These are phyloP conservation scores for Cercophora samala DNA, from an alignment of 495 filamentous ascomycete genomes.

Conservation along the genomic window DNA sequence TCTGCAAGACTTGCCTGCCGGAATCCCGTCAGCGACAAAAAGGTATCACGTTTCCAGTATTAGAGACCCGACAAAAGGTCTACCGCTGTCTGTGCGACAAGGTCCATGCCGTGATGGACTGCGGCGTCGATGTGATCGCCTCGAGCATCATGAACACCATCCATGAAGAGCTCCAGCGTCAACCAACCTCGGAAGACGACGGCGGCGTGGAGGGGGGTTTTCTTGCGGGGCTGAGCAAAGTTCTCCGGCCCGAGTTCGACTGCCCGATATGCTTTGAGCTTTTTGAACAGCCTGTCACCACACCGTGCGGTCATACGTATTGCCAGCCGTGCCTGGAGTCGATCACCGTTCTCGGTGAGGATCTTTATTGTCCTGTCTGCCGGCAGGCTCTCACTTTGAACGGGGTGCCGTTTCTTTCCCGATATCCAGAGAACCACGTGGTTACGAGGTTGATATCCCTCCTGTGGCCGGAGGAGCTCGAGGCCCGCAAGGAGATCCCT, in stretches of 20 bases:
- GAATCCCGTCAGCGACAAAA: conserved; percentile 52
- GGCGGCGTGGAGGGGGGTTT: neutral
- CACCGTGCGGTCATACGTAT: neutral
- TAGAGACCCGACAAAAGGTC: conserved; percentile 60
- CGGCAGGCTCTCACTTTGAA: neutral
- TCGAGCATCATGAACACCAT: conserved; percentile 59
- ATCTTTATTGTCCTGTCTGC: neutral
- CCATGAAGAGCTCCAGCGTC: conserved; percentile 30
- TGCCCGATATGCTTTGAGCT: neutral
- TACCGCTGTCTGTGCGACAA: conserved; percentile 70
- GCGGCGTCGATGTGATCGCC: conserved; percentile 70
- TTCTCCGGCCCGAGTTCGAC: conserved; percentile 47
- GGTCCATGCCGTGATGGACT: conserved; percentile 75
- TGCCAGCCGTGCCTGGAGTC: neutral
- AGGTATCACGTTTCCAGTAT: conserved; percentile 71
- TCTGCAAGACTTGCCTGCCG: conserved; percentile 76
- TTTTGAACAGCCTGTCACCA: neutral
- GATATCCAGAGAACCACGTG: neutral
- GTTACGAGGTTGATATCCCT: neutral
- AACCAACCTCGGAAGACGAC: neutral
- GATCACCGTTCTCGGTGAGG: neutral
- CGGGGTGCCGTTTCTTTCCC: neutral
- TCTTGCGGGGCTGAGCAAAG: conserved; percentile 6
- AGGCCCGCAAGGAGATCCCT: neutral
- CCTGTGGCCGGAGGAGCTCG: neutral